A percentile compares a stretch with the other conserved stretches of the same genome.
phyloP scores from a whole-genome alignment of 2,329 filamentous ascomycete species.

The Orbilia brochopaga region DNA sequence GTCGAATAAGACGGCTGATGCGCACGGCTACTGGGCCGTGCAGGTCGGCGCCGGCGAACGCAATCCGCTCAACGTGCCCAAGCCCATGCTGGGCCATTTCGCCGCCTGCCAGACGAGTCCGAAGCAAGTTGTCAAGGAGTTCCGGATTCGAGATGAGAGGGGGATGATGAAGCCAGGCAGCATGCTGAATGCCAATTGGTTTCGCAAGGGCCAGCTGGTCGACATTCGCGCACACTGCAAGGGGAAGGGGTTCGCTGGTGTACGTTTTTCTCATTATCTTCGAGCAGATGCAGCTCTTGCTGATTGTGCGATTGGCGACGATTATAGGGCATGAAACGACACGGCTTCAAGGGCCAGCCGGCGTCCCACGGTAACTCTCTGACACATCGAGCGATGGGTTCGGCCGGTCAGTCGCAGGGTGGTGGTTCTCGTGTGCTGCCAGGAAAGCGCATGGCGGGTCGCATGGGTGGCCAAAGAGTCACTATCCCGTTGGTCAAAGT shows the following conservation, averaged over 20 bases:
- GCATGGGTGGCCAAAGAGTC: constrained; percentile 87
- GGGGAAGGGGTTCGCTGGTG: constrained; percentile 91
- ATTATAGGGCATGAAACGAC: constrained; percentile 82
- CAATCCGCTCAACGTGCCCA: constrained; percentile 75
- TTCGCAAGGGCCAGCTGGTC: constrained; percentile 85
- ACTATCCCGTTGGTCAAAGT: constrained; percentile 92
- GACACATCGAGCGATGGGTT: constrained; percentile 91
- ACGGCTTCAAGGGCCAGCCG: constrained; percentile 86
- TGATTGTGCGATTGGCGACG: not conserved
- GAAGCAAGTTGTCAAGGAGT: constrained; percentile 84
- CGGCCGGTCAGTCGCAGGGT: constrained; percentile 85
- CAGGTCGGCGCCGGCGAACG: constrained; percentile 82
- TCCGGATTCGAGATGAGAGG: constrained; percentile 75
- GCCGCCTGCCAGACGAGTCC: constrained; percentile 79
- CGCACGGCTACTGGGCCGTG: constrained; percentile 91
- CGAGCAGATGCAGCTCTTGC: not conserved
- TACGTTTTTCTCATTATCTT: constrained; percentile 56
- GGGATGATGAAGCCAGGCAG: constrained; percentile 79
- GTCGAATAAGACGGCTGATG: constrained; percentile 77
- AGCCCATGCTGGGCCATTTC: constrained; percentile 85
- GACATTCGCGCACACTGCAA: constrained; percentile 79
- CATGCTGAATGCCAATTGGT: constrained; percentile 84
- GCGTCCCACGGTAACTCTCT: constrained; percentile 94
- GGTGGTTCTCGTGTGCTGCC: constrained; percentile 89
- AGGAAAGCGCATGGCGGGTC: constrained; percentile 96